Conservation (phyloP, 495 filamentous ascomycete genomes). For the Aspergillus biplanus region DNA sequence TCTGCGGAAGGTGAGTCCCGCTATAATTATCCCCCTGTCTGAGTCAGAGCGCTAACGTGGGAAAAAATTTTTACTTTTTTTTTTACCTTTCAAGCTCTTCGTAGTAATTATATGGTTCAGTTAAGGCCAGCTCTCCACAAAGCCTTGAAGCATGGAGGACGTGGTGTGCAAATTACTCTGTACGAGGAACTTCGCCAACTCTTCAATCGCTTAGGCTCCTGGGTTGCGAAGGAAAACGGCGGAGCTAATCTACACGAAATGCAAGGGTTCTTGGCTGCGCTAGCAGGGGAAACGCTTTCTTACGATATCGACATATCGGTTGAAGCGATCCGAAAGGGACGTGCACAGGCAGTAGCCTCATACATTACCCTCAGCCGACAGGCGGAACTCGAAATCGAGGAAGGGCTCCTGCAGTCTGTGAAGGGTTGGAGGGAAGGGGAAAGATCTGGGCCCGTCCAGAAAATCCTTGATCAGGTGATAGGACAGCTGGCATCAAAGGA, state of each 20-base stretch:
- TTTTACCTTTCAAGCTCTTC: conserved; percentile 25
- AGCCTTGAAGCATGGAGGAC: conserved; percentile 40
- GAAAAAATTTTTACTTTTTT: conserved; percentile 12
- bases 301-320: conserved; percentile 43
- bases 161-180: conserved; percentile 46
- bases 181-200: conserved; percentile 48
- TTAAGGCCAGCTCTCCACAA: conserved; percentile 37
- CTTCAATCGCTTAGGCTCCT: conserved; percentile 40
- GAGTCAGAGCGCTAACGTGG: conserved; percentile 26
- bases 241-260: conserved; percentile 29
- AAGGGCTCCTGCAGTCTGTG: conserved; percentile 26
- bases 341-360: conserved; percentile 41
- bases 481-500: conserved; percentile 22
- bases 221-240: conserved; percentile 24
- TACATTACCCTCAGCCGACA: conserved; percentile 41
- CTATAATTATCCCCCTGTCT: not conserved
- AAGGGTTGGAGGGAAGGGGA: conserved; percentile 40
- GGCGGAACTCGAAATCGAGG: conserved; percentile 31
- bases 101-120: conserved; percentile 37
- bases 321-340: conserved; percentile 45
- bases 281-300: conserved; percentile 36
- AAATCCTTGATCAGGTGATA: conserved; percentile 44
- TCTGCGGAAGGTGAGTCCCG: conserved; percentile 38
- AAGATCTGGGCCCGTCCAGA: conserved; percentile 41
- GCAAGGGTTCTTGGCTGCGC: conserved; percentile 32